Evolutionary conservation across 2,329 filamentous ascomycete genomes (phyloP), one percentile per base, ranked within the genome.

Genomic region (Hypoxylon sp.): DNA sequence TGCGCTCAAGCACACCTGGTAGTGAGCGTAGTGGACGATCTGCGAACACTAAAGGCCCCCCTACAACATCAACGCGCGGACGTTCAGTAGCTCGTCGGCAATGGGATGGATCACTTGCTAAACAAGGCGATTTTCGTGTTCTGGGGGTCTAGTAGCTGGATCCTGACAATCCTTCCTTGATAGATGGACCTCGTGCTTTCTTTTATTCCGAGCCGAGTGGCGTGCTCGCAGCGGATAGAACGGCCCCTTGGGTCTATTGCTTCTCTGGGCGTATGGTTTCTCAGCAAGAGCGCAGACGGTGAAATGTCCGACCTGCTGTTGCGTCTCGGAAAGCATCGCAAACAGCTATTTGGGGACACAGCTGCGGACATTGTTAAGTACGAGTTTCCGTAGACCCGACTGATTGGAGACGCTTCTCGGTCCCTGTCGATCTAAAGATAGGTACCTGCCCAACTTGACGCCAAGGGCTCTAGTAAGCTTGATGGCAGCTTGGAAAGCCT

Each of bases 381-480:
- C 2, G 52, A 60, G 45, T 60, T 49, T 10, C 48, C 52, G 29
- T 56, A 57, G 13, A 57, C 48, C n/a, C 53, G 31, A 21, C 52
- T 60, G 43, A 49, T 57, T 6, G 43, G 48, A 2, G 48, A 24
- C 5, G 57, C 43, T 27, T 60, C 57, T 10, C 37, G 48, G 27
- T 53, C 43, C 57, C 52, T 50, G 6, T 60, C 51, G n/a, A 60
- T 56, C 47, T 52, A 60, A 24, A 60, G 57, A 31, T 60, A 60
- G n/a, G n/a, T n/a, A n/a, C n/a, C n/a, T n/a, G n/a, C n/a, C n/a
- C n/a, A n/a, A n/a, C 24, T 48, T 48, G 23, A 52, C 41, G 10
- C 51, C 35, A 4, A 56, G 47, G 9, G 47, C 47, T 24, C 20
- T 24, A 6, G 51, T 56, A 5, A 60, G 48, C 17, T 48, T 50